Evolutionary conservation across 2,329 filamentous ascomycete species (phyloP), one percentile per base, ranked within the genome.

Genomic region (Diaporthe velutina): DNA sequence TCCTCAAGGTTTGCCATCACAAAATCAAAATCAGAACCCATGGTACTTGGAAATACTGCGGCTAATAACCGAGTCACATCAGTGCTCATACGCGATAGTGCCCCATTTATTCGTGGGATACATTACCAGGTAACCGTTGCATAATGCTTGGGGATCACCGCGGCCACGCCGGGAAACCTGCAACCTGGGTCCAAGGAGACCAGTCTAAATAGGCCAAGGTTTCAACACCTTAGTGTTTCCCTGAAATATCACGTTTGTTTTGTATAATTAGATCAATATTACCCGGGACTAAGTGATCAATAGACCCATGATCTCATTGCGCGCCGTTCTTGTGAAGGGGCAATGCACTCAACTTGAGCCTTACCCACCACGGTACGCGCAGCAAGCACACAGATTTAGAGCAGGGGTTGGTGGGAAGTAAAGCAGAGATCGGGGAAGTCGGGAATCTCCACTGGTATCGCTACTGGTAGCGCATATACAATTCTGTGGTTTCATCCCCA

Each of bases 1-100:
- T 25, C 40, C 25, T 7, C 17, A 64, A 64, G 60, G 38, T 64
- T 64, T 64, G n/a, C 40, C 38, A n/a, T 45, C 60, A 64, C 38
- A 45, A 45, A 45, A 30, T 42, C 15, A 61, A 64, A 61, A 22
- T 15, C n/a, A 25, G 38, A 10, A 22, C 9, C 7, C 17, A 8
- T 3, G 25, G 25, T 45, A 19, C 40, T 64, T 48, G 25, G 10
- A 9, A 45, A 28, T 15, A 2, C 19, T 7, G 13, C 15, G 45
- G 60, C 2, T 45, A 30, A 30, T 3, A 45, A 30, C 40, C 8
- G 3, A 15, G 3, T 8, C 9, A 19, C 3, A 33, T 45, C 60
- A 19, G 42, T 28, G 17, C 13, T 17, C 13, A 3, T 4, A 22
- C 25, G 4, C 5, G 4, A 22, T 9, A 33, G 12, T 19, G 7